Conservation (phyloP, 306 rosid genomes). For the Casuarina cunninghamiana region DNA sequence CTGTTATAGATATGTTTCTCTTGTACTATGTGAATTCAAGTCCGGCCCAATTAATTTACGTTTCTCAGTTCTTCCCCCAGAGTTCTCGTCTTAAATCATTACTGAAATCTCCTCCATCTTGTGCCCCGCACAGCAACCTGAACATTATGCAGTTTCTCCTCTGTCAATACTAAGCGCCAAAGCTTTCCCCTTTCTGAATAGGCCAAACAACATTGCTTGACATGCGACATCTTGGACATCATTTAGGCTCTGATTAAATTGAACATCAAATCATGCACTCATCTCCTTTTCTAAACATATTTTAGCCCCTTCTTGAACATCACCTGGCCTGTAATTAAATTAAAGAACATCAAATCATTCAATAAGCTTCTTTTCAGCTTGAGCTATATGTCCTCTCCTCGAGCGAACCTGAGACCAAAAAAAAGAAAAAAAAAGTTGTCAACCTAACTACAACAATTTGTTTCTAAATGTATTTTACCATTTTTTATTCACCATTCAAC, state of each 20-base stretch:
- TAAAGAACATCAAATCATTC: constrained; percentile 1
- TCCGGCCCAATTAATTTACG: background rate
- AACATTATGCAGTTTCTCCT: background rate
- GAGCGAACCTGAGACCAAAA: constrained; percentile 1
- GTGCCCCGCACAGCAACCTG: background rate
- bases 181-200: background rate
- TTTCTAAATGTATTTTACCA: background rate
- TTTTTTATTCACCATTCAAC: background rate
- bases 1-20: background rate
- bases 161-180: background rate
- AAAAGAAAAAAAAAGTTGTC: background rate
- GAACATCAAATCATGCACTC: background rate
- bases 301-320: too few species aligned
- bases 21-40: background rate
- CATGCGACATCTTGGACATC: background rate
- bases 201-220: background rate
- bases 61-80: background rate
- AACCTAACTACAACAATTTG: background rate
- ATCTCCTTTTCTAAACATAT: too few species aligned
- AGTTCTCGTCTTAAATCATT: background rate
- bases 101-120: background rate
- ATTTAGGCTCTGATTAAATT: background rate
- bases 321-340: too few species aligned
- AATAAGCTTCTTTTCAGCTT: background rate
- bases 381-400: background rate